Evolutionary conservation across 805 yeast genomes (phyloP).

Genomic region (Cyberlindnera nakhonratchasimensis): DNA sequence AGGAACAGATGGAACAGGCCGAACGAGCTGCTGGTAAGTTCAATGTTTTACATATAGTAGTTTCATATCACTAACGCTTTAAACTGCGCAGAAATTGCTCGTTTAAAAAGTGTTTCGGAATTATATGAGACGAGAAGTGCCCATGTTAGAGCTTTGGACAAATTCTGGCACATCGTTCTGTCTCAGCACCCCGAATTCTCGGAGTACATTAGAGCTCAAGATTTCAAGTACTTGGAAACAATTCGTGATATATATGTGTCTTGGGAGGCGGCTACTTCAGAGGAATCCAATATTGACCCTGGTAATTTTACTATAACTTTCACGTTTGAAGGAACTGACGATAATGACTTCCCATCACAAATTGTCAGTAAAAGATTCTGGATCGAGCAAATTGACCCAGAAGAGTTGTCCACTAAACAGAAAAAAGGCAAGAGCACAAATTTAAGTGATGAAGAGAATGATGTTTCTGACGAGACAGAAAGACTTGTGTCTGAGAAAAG

Average conservation of each 20-base stretch:
- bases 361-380: constrained; percentile 57
- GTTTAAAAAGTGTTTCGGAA: constrained; percentile 51
- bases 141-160: constrained; percentile 53
- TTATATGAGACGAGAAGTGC: constrained; percentile 56
- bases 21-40: constrained; percentile 51
- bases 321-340: constrained; percentile 45
- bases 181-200: constrained; percentile 84
- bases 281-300: constrained; percentile 36
- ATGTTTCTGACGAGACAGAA: constrained; percentile 46
- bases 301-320: constrained; percentile 61
- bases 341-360: constrained; percentile 48
- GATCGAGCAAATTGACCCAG: constrained; percentile 30
- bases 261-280: constrained; percentile 36
- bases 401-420: constrained; percentile 10
- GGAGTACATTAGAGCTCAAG: constrained; percentile 73
- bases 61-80: background rate
- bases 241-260: constrained; percentile 62
- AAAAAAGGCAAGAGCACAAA: constrained; percentile 18
- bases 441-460: constrained; percentile 30
- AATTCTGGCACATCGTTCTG: constrained; percentile 84
- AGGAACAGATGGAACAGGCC: constrained; percentile 53
- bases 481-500: constrained; percentile 51
- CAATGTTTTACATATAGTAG: background rate
- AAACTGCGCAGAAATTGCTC: constrained; percentile 37
- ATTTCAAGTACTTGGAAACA: constrained; percentile 68